Conservation (phyloP, 2,329 filamentous ascomycete genomes). For the Berkeleyomyces basicola region DNA sequence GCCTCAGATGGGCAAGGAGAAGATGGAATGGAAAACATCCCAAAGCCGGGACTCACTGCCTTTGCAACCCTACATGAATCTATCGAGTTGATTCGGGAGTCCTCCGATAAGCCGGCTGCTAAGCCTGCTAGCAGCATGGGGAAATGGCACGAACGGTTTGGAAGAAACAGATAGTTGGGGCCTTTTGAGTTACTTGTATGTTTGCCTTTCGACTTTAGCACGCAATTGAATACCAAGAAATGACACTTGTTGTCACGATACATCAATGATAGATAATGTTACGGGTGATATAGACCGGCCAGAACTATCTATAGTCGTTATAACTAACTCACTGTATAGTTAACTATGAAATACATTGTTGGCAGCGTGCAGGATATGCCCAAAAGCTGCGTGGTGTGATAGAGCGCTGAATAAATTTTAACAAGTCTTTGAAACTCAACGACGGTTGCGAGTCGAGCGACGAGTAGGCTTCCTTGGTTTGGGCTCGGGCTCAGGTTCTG, state of each 20-base stretch:
- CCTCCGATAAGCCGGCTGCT: conserved; percentile 16
- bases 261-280: too few relatives aligned
- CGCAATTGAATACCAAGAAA: too few relatives aligned
- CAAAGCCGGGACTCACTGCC: conserved; percentile 2
- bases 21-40: background rate
- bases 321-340: too few relatives aligned
- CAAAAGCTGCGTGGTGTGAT: too few relatives aligned
- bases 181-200: background rate
- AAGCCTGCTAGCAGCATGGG: conserved; percentile 24
- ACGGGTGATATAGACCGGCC: too few relatives aligned
- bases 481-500: background rate
- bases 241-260: too few relatives aligned
- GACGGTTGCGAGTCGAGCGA: background rate
- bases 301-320: too few relatives aligned
- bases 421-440: too few relatives aligned
- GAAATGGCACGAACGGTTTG: conserved; percentile 47
- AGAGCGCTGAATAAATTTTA: too few relatives aligned
- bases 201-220: background rate
- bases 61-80: conserved; percentile 47
- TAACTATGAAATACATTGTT: too few relatives aligned
- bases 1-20: background rate
- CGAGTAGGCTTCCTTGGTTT: background rate
- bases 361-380: too few relatives aligned
- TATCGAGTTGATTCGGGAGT: conserved; percentile 38
- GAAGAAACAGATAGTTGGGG: conserved; percentile 24